Percentiles rank a stretch among this genome's conserved stretches.
Conservation (phyloP, 2,329 filamentous ascomycete species). For the Lecanicillium sp. region DNA sequence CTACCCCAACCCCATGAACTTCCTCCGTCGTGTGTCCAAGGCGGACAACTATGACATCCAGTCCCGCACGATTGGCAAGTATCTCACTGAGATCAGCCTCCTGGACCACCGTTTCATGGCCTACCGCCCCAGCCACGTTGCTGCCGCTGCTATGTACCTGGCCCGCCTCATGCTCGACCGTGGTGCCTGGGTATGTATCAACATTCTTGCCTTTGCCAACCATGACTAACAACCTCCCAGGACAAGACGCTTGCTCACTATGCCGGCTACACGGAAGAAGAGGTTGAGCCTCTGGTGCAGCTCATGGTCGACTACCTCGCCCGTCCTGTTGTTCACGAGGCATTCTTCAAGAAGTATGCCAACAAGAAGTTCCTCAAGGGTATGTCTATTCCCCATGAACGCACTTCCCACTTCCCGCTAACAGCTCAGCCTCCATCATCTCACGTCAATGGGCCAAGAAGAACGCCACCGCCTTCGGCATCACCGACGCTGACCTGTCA, state of each 20-base stretch:
- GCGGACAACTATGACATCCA: slow-evolving; percentile 99
- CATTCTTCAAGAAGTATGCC: slow-evolving; percentile 99
- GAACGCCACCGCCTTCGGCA: slow-evolving; percentile 53
- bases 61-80: slow-evolving; percentile 94
- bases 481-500: slow-evolving; percentile 43
- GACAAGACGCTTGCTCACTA: slow-evolving; percentile 85
- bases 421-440: slow-evolving; percentile 70
- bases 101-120: slow-evolving; percentile 91
- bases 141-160: slow-evolving; percentile 91
- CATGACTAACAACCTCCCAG: slow-evolving; percentile 39
- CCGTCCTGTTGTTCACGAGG: slow-evolving; percentile 84
- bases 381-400: slow-evolving; percentile 39
- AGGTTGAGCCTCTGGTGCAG: slow-evolving; percentile 86
- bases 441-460: slow-evolving; percentile 92
- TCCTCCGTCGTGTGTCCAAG: slow-evolving; percentile 96
- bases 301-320: slow-evolving; percentile 97
- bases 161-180: slow-evolving; percentile 84
- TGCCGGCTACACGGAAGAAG: slow-evolving; percentile 84
- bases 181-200: slow-evolving; percentile 73
- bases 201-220: not conserved
- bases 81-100: slow-evolving; percentile 93
- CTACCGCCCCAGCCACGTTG: slow-evolving; percentile 82
- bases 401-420: not conserved
- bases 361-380: slow-evolving; percentile 99
- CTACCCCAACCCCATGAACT: slow-evolving; percentile 99